Percentiles rank a stretch among this genome's conserved stretches.
Conservation (phyloP, 2,329 filamentous ascomycete genomes). For the Aspergillus flavus region DNA sequence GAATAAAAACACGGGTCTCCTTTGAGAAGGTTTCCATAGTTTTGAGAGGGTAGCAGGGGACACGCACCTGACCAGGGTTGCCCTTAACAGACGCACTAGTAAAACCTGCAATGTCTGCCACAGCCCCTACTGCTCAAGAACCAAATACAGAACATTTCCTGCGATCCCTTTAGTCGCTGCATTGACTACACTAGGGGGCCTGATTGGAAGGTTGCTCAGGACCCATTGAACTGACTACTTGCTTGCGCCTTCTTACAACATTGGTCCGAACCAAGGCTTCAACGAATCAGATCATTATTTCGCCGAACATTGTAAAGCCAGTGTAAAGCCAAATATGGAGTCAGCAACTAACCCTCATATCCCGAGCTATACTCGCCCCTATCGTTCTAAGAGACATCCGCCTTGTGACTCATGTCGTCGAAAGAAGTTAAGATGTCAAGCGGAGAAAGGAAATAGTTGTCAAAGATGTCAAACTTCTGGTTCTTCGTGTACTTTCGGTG, state of each 20-base stretch:
- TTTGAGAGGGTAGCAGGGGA: not conserved
- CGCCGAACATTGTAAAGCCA: not conserved
- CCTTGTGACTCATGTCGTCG: slow-evolving; percentile 28
- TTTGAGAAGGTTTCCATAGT: not conserved
- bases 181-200: not conserved
- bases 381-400: slow-evolving; percentile 26
- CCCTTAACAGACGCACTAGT: not conserved
- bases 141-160: not conserved
- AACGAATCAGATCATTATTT: slow-evolving; percentile 1
- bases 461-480: slow-evolving; percentile 12
- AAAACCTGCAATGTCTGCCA: not conserved
- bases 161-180: not conserved
- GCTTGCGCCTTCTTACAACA: not conserved
- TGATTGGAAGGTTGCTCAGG: not conserved
- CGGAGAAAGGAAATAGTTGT: slow-evolving; percentile 10
- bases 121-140: not conserved
- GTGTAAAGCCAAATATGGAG: not conserved
- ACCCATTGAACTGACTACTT: not conserved
- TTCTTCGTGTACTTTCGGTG: not conserved
- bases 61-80: not conserved
- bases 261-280: not conserved
- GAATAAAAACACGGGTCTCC: not conserved
- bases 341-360: not conserved
- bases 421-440: slow-evolving; percentile 24
- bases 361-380: slow-evolving; percentile 17